A percentile compares a stretch with the other conserved stretches of the same genome.
phyloP scores from a whole-genome alignment of 495 filamentous ascomycete species.

The Aspergillus conjunctus region DNA sequence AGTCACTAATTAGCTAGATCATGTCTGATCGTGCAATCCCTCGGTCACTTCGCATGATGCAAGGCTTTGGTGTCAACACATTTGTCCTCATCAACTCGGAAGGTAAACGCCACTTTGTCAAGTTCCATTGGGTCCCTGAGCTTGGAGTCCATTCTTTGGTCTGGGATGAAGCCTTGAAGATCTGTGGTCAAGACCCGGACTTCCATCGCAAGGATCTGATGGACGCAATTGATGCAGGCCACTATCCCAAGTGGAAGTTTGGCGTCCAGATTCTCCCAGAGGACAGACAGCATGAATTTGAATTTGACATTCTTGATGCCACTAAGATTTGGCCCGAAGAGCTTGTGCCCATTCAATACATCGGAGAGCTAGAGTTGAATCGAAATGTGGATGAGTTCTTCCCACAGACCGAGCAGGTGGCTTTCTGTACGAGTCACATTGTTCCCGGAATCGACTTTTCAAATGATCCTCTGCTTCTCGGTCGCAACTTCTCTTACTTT shows the following conservation, averaged over 20 bases:
- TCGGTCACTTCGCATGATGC: constrained; percentile 84
- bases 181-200: constrained; percentile 80
- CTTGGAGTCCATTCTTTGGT: constrained; percentile 82
- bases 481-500: constrained; percentile 84
- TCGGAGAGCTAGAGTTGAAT: constrained; percentile 83
- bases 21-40: constrained; percentile 82
- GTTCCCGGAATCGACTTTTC: constrained; percentile 88
- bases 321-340: constrained; percentile 93
- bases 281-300: constrained; percentile 73
- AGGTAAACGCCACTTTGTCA: constrained; percentile 75
- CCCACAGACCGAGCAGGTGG: constrained; percentile 75
- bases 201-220: constrained; percentile 85
- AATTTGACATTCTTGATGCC: constrained; percentile 90
- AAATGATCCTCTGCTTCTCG: constrained; percentile 80
- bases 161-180: constrained; percentile 86
- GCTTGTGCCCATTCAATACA: constrained; percentile 73
- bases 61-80: constrained; percentile 89
- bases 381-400: constrained; percentile 85
- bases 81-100: constrained; percentile 71
- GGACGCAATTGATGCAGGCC: constrained; percentile 72
- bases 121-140: constrained; percentile 77
- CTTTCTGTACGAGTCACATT: constrained; percentile 84
- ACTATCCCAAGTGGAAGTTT: constrained; percentile 79
- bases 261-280: constrained; percentile 77
- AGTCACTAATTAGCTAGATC: constrained; percentile 40